Evolutionary conservation across 2,329 filamentous ascomycete genomes (phyloP), one percentile per base, ranked within the genome.

Genomic region (Hymenoscyphus occultus): DNA sequence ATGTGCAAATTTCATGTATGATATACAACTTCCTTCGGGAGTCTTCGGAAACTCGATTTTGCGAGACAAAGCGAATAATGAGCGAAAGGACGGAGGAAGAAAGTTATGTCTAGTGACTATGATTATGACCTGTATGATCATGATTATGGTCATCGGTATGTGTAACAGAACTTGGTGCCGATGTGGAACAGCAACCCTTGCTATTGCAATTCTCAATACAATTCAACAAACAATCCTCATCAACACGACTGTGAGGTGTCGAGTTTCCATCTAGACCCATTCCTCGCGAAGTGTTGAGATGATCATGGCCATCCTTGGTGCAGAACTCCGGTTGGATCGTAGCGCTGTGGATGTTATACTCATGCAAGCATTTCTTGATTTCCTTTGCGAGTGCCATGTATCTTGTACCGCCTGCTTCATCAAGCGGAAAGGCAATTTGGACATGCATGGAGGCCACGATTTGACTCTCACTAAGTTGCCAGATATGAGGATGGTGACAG

Each of bases 261-360:
- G 68, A 10, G 69, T 68, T 70, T 6, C 73, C 71, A 57, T 75
- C 73, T 14, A 73, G 62, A 51, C 69, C 70, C 39, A 71, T 60
- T 13, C 64, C 54, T 14, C 64, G 64, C 3, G 61, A 56, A 39
- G 64, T 65, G 31, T 71, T 68, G 9, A 22, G 60, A 61, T 76
- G 74, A 59, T 72, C 69, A 48, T 76, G 74, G 54, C 68, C 69
- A 61, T 78, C 74, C 69, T 86, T 85, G 32, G 86, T 76, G 68
- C 85, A 87, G 71, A 89, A 99, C 77, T 99, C 95, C 5, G 95
- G 95, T 78, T 99, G 95, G 71, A 99, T 98, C 13, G 95, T 99
- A 42, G 93, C 94, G 45, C 91, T 96, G 80, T 99, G 95, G 70
- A 99, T 98, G 64, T 95, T 94, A 72, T 96, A 97, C 42, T 87